phyloP scores from a whole-genome alignment of 371 early-diverging fungal species.

The Rhizopus delemar region DNA sequence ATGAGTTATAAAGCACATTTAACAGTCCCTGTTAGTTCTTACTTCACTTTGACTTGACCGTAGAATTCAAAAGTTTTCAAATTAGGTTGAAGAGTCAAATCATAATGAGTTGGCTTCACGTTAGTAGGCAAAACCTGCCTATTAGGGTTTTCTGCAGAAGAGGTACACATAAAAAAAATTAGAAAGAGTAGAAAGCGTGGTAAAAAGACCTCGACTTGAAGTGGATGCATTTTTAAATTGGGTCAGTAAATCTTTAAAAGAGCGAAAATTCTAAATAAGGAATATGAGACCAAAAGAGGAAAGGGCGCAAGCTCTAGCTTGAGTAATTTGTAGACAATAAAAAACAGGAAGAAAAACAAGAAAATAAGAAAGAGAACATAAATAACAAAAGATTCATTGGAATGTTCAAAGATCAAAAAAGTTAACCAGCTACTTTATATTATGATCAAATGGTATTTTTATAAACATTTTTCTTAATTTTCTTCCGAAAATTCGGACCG shows the following conservation, averaged over 20 bases:
- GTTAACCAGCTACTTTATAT: background rate
- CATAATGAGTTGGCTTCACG: constrained; percentile 75
- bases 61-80: constrained; percentile 65
- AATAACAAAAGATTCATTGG: background rate
- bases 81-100: constrained; percentile 67
- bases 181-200: constrained; percentile 3
- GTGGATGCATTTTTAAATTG: background rate
- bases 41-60: constrained; percentile 65
- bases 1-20: background rate
- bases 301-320: background rate
- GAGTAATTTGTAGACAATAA: background rate
- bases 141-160: constrained; percentile 26
- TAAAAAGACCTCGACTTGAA: constrained; percentile 1
- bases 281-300: constrained; percentile 3
- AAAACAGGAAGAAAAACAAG: background rate
- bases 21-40: constrained; percentile 15
- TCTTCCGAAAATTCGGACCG: no score
- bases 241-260: background rate
- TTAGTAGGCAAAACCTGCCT: constrained; percentile 73
- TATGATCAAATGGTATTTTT: no score
- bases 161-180: constrained; percentile 18
- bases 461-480: no score
- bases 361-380: background rate
- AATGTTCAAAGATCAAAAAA: background rate
- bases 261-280: constrained; percentile 7